phyloP scores from a whole-genome alignment of 2,329 filamentous ascomycete species.

The Fusarium sp. region DNA sequence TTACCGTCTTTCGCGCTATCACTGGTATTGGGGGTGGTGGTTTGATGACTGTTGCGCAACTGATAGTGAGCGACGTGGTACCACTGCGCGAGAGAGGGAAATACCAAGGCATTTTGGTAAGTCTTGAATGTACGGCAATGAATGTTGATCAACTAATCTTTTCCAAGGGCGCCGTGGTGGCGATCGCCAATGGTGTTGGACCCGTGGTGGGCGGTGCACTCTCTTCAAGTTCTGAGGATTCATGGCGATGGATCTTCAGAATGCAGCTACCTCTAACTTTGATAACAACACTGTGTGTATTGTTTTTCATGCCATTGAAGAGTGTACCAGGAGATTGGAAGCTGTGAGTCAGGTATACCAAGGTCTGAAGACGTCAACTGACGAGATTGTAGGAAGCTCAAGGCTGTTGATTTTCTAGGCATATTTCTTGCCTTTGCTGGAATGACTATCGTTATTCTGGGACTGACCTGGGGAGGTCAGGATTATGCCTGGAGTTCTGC shows the following conservation, averaged over 20 bases:
- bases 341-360: conserved; percentile 46
- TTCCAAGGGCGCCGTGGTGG: conserved; percentile 62
- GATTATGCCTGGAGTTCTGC: conserved; percentile 68
- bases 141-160: neutral
- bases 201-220: conserved; percentile 67
- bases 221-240: conserved; percentile 59
- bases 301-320: conserved; percentile 70
- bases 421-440: conserved; percentile 61
- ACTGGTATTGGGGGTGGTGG: conserved; percentile 75
- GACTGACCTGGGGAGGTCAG: conserved; percentile 71
- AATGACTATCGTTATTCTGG: conserved; percentile 62
- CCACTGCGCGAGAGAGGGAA: conserved; percentile 76
- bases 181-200: conserved; percentile 66
- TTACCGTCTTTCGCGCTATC: conserved; percentile 58
- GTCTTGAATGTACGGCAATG: neutral
- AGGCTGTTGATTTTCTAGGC: conserved; percentile 65
- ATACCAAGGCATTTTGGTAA: conserved; percentile 73
- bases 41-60: conserved; percentile 76
- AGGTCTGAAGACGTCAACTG: neutral
- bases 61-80: conserved; percentile 79
- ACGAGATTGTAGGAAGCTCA: conserved; percentile 56
- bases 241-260: conserved; percentile 67
- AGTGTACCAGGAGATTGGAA: conserved; percentile 66
- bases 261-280: conserved; percentile 66
- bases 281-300: conserved; percentile 60